Base-by-base conservation (phyloP, 2,329 filamentous ascomycete genomes). In the Penicillium sp. region DNA sequence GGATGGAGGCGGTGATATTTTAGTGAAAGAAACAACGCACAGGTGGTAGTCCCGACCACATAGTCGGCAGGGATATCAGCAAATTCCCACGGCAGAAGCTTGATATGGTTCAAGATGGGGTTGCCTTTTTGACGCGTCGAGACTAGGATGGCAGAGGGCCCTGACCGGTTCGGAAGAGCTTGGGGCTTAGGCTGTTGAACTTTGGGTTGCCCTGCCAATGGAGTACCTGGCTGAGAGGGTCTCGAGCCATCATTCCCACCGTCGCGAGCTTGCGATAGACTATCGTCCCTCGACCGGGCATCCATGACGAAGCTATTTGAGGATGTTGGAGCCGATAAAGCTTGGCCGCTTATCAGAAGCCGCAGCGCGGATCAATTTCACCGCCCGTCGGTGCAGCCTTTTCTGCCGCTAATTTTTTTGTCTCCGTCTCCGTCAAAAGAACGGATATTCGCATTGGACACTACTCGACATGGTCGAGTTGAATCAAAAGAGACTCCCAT, bases 1-100 rank as follows among this genome's bases (percentile, higher is more conserved):
- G 93, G 93, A 65, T 98, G 93, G 45, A 98, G 78, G 27, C 91
- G 88, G 69, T 98, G 93, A 69, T 98, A 98, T 69, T 97, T 98
- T 46, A 98, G 79, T 41, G 88, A 94, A 37, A 98, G 75, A 65
- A 97, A 98, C 4, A 98, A 77, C 0, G 88, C 90, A 62, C 91
- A 95, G 5, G 90, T 95, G 0, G 90, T 95, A 37, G 80, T 66
- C 0, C 93, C 91, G 41, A 97, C 76, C 7, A 91, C 85, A 67
- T 94, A 98, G 71, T 98, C 93, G 29, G 91, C 88, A 1, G 86
- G 85, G n/a, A 95, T 95, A 63, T 97, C 91, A 52, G 88, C 90
- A 69, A 95, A 97, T 70, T 98, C 93, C 93, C 93, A 98, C 0
- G 90, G 81, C 49, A 94, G 77, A 1, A 86, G 84, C 51, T 85